Conservation (phyloP, 345 rosid species). For the Passiflora organensis region DNA sequence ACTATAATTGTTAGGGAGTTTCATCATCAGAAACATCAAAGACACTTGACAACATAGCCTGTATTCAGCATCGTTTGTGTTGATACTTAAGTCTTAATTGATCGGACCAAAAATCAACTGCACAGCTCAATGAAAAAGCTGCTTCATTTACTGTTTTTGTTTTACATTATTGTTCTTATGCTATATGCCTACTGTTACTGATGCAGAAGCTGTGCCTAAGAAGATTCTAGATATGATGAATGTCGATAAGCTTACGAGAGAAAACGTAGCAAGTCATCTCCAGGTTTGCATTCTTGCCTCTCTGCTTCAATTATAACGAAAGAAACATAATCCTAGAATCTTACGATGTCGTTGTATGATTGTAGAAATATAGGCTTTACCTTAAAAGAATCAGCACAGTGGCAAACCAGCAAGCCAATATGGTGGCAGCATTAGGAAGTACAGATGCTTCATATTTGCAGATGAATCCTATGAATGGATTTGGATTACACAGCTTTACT, state of each 20-base stretch:
- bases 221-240: conserved; percentile 33
- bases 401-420: conserved; percentile 59
- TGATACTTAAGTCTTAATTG: too few species aligned
- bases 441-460: conserved; percentile 57
- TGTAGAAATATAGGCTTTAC: conserved; percentile 77
- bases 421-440: conserved; percentile 46
- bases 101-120: too few species aligned
- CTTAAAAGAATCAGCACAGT: conserved; percentile 65
- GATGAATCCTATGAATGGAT: conserved; percentile 46
- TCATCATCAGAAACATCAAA: too few species aligned
- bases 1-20: background rate
- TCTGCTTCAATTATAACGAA: conserved; percentile 1
- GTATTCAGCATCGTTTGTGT: too few species aligned
- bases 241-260: conserved; percentile 33
- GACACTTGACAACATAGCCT: too few species aligned
- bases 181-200: background rate
- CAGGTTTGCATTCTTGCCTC: conserved; percentile 14
- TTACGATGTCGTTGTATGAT: conserved; percentile 15
- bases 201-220: conserved; percentile 36
- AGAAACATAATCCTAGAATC: conserved; percentile 3
- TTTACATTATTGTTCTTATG: background rate
- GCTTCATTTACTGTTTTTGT: too few species aligned
- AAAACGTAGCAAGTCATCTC: conserved; percentile 35
- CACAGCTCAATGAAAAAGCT: too few species aligned
- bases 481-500: conserved; percentile 43